A percentile compares a stretch with the other conserved stretches of the same genome.
phyloP scores from a whole-genome alignment of 768 basidiomycete genomes.

The Pisolithus marmoratus region DNA sequence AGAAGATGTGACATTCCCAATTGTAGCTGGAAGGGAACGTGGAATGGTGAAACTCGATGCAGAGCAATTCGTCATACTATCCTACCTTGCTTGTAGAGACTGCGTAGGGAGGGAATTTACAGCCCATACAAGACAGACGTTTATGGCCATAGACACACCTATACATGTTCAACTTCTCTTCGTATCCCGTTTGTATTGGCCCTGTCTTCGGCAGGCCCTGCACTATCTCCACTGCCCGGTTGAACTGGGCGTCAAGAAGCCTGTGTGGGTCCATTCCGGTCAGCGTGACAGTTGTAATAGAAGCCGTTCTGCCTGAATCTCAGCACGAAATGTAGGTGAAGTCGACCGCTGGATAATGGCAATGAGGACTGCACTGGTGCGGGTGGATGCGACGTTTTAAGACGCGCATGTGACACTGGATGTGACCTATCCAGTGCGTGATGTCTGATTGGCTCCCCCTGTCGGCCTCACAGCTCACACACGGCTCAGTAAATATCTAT shows the following conservation, averaged over 20 bases:
- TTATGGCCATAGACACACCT: slow-evolving; percentile 43
- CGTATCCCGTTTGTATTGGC: slow-evolving; percentile 92
- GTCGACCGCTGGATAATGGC: not conserved
- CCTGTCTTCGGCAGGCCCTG: slow-evolving; percentile 90
- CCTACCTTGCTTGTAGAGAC: slow-evolving; percentile 90
- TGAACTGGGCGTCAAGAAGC: slow-evolving; percentile 80
- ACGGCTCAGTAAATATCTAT: too few species aligned
- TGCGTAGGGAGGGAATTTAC: slow-evolving; percentile 25
- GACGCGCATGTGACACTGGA: too few species aligned
- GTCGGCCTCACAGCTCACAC: too few species aligned
- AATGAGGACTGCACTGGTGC: too few species aligned
- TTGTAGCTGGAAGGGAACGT: slow-evolving; percentile 55
- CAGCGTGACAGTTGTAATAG: not conserved
- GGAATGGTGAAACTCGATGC: not conserved
- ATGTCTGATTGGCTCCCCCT: too few species aligned
- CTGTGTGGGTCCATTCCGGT: slow-evolving; percentile 52
- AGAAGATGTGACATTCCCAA: slow-evolving; percentile 75
- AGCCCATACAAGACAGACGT: slow-evolving; percentile 1
- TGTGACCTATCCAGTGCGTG: too few species aligned
- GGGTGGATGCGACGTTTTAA: too few species aligned
- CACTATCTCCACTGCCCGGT: slow-evolving; percentile 91
- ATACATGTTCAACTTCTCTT: slow-evolving; percentile 92
- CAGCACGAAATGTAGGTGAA: not conserved
- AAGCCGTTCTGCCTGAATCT: too few species aligned
- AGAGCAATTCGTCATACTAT: not conserved